phyloP scores from a whole-genome alignment of 2,329 filamentous ascomycete genomes.

The Neofusicoccum kwambonambiense region DNA sequence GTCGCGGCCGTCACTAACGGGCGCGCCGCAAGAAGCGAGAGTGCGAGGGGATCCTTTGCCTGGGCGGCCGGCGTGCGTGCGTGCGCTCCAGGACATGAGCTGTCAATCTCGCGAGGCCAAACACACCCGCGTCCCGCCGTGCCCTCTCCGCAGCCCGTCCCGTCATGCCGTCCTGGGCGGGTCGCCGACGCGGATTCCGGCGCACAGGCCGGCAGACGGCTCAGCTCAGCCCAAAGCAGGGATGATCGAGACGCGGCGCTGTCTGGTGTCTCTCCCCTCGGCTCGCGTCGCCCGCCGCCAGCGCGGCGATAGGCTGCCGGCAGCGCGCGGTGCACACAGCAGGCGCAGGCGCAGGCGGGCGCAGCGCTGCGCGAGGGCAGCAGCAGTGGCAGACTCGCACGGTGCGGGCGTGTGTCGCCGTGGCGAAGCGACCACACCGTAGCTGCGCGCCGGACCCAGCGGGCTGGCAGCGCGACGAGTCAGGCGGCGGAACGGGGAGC shows the following conservation, averaged over 20 bases:
- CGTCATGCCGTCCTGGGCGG: neutral
- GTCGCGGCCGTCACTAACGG: neutral
- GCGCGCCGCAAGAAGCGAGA: slow-evolving; percentile 11
- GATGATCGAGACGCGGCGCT: slow-evolving; percentile 9
- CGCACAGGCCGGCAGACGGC: neutral
- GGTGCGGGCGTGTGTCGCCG: neutral
- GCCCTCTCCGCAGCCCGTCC: slow-evolving; percentile 12
- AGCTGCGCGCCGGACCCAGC: neutral
- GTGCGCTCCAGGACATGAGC: neutral
- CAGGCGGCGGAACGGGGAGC: slow-evolving; percentile 5
- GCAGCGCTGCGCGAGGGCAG: neutral
- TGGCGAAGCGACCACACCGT: neutral
- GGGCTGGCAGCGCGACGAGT: slow-evolving; percentile 4
- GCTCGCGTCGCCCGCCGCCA: slow-evolving; percentile 1
- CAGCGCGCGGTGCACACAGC: neutral
- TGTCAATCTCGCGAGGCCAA: slow-evolving; percentile 10
- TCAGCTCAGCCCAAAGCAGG: slow-evolving; percentile 3
- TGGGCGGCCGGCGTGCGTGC: too few species aligned
- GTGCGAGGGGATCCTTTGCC: neutral
- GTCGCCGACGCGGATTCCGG: neutral
- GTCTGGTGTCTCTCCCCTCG: slow-evolving; percentile 13
- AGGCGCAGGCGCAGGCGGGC: neutral
- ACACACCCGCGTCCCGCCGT: slow-evolving; percentile 7
- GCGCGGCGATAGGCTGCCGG: neutral
- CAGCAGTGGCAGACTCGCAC: neutral